Evolutionary conservation across 371 early-diverging fungal species (phyloP).

Genomic region (Zychaea mexicana): DNA sequence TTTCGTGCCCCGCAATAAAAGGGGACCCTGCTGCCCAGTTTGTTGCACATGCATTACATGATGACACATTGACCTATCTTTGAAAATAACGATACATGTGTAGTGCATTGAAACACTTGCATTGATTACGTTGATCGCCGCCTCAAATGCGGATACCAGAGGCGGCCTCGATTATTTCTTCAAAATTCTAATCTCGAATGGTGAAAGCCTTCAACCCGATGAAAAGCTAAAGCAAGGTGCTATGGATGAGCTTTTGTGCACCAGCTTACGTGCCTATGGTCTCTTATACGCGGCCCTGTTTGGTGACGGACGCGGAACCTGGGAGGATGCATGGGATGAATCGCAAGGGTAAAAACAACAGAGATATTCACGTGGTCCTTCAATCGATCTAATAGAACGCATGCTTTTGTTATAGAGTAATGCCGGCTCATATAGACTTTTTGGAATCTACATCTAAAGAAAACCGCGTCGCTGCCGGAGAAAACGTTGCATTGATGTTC

Average conservation of each 20-base stretch:
- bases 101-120: constrained; percentile 53
- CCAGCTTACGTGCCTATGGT: constrained; percentile 47
- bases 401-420: constrained; percentile 19
- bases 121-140: constrained; percentile 61
- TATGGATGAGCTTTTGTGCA: constrained; percentile 26
- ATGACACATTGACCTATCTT: not conserved
- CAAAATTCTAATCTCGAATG: constrained; percentile 29
- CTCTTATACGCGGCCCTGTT: constrained; percentile 51
- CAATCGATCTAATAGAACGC: no score
- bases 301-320: constrained; percentile 34
- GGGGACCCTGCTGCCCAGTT: not conserved
- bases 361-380: not conserved
- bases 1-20: no score
- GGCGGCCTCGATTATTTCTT: constrained; percentile 32
- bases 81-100: constrained; percentile 4
- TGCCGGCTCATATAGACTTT: constrained; percentile 44
- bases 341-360: constrained; percentile 34
- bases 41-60: no score
- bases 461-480: constrained; percentile 70
- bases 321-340: constrained; percentile 43
- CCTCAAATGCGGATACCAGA: constrained; percentile 50
- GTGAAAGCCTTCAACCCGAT: constrained; percentile 23
- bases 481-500: constrained; percentile 74
- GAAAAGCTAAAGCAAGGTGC: constrained; percentile 12
- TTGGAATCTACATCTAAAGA: constrained; percentile 60